A percentile compares a stretch with the other conserved stretches of the same genome.
phyloP scores from a whole-genome alignment of 2,329 filamentous ascomycete genomes.

The Basipetospora chlamydospora region DNA sequence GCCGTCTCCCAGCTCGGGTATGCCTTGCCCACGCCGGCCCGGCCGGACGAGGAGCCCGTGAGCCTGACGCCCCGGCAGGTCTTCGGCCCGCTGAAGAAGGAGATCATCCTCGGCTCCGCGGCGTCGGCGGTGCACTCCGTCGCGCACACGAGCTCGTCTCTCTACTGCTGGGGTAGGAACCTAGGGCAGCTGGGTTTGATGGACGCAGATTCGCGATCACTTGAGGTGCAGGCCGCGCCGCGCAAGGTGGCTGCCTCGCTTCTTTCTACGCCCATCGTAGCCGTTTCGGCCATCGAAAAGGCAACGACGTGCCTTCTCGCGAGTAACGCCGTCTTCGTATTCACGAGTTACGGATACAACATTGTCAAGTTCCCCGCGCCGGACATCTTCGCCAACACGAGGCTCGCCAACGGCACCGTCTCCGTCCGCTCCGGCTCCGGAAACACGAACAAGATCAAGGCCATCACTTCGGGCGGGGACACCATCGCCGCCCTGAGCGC shows the following conservation, averaged over 20 bases:
- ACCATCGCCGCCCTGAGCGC: conserved; percentile 80
- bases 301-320: conserved; percentile 77
- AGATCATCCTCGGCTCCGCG: conserved; percentile 65
- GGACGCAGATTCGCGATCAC: conserved; percentile 83
- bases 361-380: conserved; percentile 66
- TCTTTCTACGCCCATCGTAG: conserved; percentile 49
- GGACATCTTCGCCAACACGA: conserved; percentile 51
- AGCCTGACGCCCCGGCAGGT: conserved; percentile 74
- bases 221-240: conserved; percentile 69
- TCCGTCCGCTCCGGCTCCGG: conserved; percentile 30
- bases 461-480: conserved; percentile 71
- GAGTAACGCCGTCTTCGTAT: conserved; percentile 81
- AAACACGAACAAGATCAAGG: conserved; percentile 50
- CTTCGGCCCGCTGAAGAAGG: conserved; percentile 81
- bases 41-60: conserved; percentile 70
- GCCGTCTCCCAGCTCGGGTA: conserved; percentile 78
- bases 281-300: conserved; percentile 77
- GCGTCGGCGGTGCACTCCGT: conserved; percentile 88
- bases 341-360: conserved; percentile 93
- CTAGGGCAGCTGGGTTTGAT: conserved; percentile 86
- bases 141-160: conserved; percentile 62
- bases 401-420: not conserved
- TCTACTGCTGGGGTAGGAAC: conserved; percentile 94
- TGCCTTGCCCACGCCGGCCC: conserved; percentile 47
- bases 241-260: conserved; percentile 80